These are phyloP conservation scores for Ceratobasidium sp. DNA, from an alignment of 1,284 basidiomycete genomes.

Conservation along the genomic window DNA sequence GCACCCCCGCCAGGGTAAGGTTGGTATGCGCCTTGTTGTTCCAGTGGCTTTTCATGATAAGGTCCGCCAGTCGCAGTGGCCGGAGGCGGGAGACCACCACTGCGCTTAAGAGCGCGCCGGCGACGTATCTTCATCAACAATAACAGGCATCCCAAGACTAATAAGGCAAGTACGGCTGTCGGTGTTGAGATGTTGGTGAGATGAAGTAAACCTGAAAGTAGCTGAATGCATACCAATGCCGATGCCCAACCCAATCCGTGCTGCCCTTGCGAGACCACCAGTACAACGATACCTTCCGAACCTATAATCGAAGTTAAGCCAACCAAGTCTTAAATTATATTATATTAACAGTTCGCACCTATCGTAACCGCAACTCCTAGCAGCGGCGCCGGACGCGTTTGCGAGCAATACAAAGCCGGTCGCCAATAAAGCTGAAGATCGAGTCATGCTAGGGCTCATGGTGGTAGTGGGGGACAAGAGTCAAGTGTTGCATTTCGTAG, in stretches of 20 bases:
- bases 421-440: background rate
- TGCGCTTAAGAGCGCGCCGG: conserved; percentile 7
- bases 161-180: conserved; percentile 21
- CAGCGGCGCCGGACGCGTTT: background rate
- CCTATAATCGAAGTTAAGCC: background rate
- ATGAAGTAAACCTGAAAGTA: background rate
- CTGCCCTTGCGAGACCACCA: conserved; percentile 23
- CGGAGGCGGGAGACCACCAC: conserved; percentile 15
- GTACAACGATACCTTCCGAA: conserved; percentile 18
- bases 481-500: background rate
- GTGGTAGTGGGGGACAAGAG: background rate
- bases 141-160: conserved; percentile 5
- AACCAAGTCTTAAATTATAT: background rate
- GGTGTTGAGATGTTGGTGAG: background rate
- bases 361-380: conserved; percentile 23
- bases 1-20: conserved; percentile 35
- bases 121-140: conserved; percentile 26
- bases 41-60: conserved; percentile 24
- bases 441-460: background rate
- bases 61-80: background rate
- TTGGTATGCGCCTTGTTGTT: conserved; percentile 12
- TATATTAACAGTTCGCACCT: background rate
- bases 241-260: conserved; percentile 27
- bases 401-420: background rate
- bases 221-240: conserved; percentile 18